Conservation (phyloP, 768 basidiomycete species). For the Pleurotus tuoliensis region DNA sequence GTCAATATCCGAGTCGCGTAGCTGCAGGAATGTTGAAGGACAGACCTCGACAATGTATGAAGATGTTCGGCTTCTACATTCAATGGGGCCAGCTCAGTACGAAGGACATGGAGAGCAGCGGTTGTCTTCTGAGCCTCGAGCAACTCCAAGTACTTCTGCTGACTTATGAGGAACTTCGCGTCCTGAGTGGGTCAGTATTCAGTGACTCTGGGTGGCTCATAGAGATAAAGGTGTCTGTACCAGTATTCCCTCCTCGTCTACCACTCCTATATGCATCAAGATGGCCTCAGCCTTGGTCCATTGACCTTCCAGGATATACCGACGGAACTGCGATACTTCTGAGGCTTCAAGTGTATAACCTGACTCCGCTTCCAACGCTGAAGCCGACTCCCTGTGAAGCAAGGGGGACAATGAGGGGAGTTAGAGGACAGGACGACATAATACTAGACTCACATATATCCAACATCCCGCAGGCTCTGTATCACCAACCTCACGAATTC, state of each 20-base stretch:
- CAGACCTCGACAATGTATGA: slow-evolving; percentile 84
- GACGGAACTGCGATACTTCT: slow-evolving; percentile 76
- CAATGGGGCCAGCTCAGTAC: slow-evolving; percentile 84
- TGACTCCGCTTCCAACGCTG: slow-evolving; percentile 87
- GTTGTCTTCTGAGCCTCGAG: slow-evolving; percentile 80
- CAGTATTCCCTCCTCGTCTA: slow-evolving; percentile 64
- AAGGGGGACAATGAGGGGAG: neutral
- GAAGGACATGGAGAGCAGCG: slow-evolving; percentile 78
- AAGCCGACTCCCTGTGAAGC: slow-evolving; percentile 72
- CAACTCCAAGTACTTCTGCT: slow-evolving; percentile 95
- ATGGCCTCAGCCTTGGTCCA: slow-evolving; percentile 79
- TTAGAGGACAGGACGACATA: slow-evolving; percentile 6
- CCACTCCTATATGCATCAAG: slow-evolving; percentile 64
- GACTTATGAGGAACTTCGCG: slow-evolving; percentile 81
- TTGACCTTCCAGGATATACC: slow-evolving; percentile 71
- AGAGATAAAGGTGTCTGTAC: slow-evolving; percentile 34
- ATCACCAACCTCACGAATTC: slow-evolving; percentile 88
- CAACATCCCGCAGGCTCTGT: slow-evolving; percentile 87
- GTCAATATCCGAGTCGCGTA: no score
- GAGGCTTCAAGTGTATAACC: slow-evolving; percentile 82
- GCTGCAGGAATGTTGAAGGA: slow-evolving; percentile 8
- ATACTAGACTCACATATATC: slow-evolving; percentile 52
- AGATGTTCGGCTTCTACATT: slow-evolving; percentile 77
- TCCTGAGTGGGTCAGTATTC: slow-evolving; percentile 42
- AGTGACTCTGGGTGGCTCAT: neutral